Evolutionary conservation across 768 basidiomycete genomes (phyloP).

Genomic region (Leccinellum albellum): DNA sequence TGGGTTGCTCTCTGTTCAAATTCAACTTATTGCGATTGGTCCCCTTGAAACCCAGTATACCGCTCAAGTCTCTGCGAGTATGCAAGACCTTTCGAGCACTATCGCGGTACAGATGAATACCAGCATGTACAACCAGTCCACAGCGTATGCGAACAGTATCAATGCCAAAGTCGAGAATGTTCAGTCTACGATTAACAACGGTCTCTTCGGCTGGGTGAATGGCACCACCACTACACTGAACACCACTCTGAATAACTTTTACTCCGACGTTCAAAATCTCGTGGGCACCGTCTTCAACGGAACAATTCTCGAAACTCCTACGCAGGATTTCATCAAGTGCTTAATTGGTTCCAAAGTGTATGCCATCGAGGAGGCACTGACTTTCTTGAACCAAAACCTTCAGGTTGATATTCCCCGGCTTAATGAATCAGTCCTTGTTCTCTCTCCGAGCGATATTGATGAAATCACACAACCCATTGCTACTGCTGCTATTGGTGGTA

Average conservation of each 20-base stretch:
- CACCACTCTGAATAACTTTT: slow-evolving; percentile 80
- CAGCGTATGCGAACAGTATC: slow-evolving; percentile 69
- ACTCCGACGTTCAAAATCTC: slow-evolving; percentile 74
- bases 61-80: slow-evolving; percentile 55
- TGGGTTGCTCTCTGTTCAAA: slow-evolving; percentile 79
- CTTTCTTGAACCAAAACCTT: slow-evolving; percentile 88
- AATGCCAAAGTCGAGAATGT: slow-evolving; percentile 68
- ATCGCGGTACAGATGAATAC: slow-evolving; percentile 77
- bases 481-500: slow-evolving; percentile 71
- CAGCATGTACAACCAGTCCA: slow-evolving; percentile 80
- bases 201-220: slow-evolving; percentile 94
- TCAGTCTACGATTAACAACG: slow-evolving; percentile 78
- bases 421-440: slow-evolving; percentile 68
- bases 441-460: slow-evolving; percentile 67
- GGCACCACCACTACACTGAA: slow-evolving; percentile 86
- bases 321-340: slow-evolving; percentile 85
- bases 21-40: slow-evolving; percentile 77
- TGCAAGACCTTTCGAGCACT: slow-evolving; percentile 61
- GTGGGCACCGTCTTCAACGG: slow-evolving; percentile 80
- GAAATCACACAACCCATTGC: slow-evolving; percentile 80
- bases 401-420: slow-evolving; percentile 76
- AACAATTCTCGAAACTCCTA: slow-evolving; percentile 75
- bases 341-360: slow-evolving; percentile 89
- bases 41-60: slow-evolving; percentile 70
- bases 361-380: slow-evolving; percentile 82